phyloP scores from a whole-genome alignment of 164 flowering plant species.

The Sedum album region DNA sequence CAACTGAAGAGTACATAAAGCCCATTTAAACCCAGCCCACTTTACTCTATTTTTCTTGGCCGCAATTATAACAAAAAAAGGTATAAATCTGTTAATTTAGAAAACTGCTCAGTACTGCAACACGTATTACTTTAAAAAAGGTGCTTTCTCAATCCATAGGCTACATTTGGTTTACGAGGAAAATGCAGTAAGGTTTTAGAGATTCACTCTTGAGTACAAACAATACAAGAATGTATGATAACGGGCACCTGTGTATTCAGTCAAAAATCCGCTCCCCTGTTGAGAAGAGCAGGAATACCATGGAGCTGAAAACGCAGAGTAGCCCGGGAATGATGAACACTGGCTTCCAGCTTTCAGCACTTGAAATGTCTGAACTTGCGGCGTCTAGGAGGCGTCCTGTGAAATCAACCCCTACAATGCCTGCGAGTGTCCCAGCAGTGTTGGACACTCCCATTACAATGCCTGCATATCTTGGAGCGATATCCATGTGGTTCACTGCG shows the following conservation, averaged over 20 bases:
- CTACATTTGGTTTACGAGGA: too few relatives aligned
- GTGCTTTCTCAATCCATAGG: too few relatives aligned
- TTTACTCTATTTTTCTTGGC: too few relatives aligned
- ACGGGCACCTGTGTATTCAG: conserved; percentile 18
- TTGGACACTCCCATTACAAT: conserved; percentile 96
- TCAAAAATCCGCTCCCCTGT: conserved; percentile 85
- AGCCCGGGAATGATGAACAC: conserved; percentile 71
- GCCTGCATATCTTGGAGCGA: conserved; percentile 89
- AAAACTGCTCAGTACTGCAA: too few relatives aligned
- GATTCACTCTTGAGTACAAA: not conserved
- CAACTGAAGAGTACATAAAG: too few relatives aligned
- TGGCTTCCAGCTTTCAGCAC: conserved; percentile 67
- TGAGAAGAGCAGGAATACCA: conserved; percentile 56
- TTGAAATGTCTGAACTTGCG: conserved; percentile 59
- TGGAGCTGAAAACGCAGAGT: conserved; percentile 69
- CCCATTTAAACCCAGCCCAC: too few relatives aligned
- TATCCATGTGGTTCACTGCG: conserved; percentile 92
- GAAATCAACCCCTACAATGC: conserved; percentile 73
- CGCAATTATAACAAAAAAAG: too few relatives aligned
- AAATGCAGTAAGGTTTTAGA: too few relatives aligned
- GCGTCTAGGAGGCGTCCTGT: conserved; percentile 81
- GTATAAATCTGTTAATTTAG: too few relatives aligned
- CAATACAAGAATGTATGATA: not conserved
- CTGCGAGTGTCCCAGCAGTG: conserved; percentile 88
- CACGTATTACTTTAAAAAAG: too few relatives aligned